Conservation (phyloP, 495 filamentous ascomycete species). For the Tuber magnatum region DNA sequence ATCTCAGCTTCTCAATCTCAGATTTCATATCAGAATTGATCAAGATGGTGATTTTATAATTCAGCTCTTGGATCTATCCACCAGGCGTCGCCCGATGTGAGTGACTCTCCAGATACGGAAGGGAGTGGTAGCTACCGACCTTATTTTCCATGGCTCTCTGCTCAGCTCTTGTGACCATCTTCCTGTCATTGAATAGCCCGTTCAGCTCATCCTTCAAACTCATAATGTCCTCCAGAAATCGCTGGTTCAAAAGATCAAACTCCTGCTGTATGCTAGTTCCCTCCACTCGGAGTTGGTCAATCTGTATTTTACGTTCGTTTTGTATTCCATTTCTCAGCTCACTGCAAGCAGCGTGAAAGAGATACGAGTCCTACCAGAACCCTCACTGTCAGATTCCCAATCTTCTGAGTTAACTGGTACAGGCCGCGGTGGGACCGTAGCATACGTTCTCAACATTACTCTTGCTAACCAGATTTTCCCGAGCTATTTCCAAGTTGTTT, state of each 20-base stretch:
- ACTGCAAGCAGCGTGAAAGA: constrained; percentile 89
- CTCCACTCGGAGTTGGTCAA: constrained; percentile 68
- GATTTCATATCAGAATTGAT: constrained; percentile 80
- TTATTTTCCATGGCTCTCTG: constrained; percentile 71
- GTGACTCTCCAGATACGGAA: not conserved
- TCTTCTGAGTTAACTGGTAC: not conserved
- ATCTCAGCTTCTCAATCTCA: constrained; percentile 82
- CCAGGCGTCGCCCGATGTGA: not conserved
- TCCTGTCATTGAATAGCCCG: constrained; percentile 92
- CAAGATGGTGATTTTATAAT: constrained; percentile 83
- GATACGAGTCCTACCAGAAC: constrained; percentile 61
- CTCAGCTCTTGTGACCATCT: constrained; percentile 81
- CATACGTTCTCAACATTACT: constrained; percentile 66
- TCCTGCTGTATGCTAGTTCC: constrained; percentile 82
- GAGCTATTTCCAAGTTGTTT: constrained; percentile 70
- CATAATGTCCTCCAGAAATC: constrained; percentile 68
- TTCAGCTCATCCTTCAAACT: constrained; percentile 82
- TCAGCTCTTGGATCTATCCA: constrained; percentile 73
- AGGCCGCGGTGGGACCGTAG: not conserved
- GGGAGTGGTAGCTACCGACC: constrained; percentile 44
- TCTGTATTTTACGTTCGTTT: constrained; percentile 53
- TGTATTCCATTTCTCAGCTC: constrained; percentile 80
- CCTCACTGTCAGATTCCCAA: constrained; percentile 3
- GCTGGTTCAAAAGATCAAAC: constrained; percentile 80
- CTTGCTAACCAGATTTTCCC: constrained; percentile 65